Conservation (phyloP, 257 asterid species). For the Anisodus acutangulus region DNA sequence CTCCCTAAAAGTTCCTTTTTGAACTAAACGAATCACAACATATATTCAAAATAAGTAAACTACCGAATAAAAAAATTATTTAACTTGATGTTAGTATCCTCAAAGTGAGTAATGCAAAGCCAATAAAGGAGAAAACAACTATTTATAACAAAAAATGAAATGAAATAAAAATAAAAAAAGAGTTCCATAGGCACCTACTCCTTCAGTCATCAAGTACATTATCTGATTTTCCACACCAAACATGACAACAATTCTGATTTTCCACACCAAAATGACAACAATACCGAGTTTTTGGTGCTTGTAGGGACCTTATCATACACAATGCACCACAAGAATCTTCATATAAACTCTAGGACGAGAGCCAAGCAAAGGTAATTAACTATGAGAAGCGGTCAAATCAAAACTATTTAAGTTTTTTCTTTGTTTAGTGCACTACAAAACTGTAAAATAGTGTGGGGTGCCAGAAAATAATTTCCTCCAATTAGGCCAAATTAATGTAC, state of each 20-base stretch:
- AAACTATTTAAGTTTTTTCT: background rate
- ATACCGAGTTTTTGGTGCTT: background rate
- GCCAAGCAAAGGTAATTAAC: background rate
- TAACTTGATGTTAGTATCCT: background rate
- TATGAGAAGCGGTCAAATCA: background rate
- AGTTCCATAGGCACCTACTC: background rate
- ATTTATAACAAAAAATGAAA: background rate
- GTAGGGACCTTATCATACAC: background rate
- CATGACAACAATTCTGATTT: background rate
- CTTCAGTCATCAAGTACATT: background rate
- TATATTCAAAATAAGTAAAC: background rate
- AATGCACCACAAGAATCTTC: background rate
- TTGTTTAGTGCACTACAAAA: background rate
- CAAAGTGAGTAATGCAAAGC: background rate
- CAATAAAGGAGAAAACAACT: background rate
- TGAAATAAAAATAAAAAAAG: background rate
- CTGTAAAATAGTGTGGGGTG: background rate
- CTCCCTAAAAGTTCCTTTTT: background rate
- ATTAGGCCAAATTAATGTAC: too few species aligned
- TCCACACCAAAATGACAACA: background rate
- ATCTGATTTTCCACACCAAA: background rate
- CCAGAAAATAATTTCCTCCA: background rate
- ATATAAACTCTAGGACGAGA: conserved; percentile 1
- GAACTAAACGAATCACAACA: background rate
- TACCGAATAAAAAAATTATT: background rate